Evolutionary conservation across 768 basidiomycete genomes (phyloP).

Genomic region (Podaxis sp.): DNA sequence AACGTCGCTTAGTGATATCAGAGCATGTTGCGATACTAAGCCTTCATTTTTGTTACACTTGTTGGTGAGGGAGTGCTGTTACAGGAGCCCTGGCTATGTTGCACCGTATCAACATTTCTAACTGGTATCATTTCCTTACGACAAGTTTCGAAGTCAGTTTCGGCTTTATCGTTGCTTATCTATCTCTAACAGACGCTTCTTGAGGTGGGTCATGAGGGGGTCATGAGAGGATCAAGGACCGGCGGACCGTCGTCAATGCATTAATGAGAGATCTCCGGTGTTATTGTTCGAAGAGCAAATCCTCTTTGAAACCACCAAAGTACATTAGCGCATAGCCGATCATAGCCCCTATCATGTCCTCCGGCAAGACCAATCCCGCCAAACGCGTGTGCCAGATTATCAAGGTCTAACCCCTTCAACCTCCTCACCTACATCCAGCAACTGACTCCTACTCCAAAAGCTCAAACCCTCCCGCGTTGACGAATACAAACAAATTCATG

Average conservation of each 20-base stretch:
- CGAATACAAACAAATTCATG: constrained; percentile 61
- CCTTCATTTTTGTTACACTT: not conserved
- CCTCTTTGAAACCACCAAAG: not conserved
- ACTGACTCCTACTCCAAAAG: constrained; percentile 28
- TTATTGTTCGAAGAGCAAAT: too few relatives aligned
- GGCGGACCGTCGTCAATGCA: not conserved
- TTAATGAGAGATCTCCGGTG: not conserved
- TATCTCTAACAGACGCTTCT: not conserved
- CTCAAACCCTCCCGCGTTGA: constrained; percentile 51
- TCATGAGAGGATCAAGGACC: not conserved
- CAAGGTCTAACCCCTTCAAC: constrained; percentile 41
- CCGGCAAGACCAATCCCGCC: constrained; percentile 13
- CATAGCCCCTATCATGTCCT: constrained; percentile 5
- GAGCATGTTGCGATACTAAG: not conserved
- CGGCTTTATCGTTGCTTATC: constrained; percentile 3
- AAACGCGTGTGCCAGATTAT: constrained; percentile 75
- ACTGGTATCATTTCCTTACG: not conserved
- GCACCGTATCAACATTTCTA: not conserved
- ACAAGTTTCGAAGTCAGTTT: constrained; percentile 17
- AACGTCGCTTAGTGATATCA: not conserved
- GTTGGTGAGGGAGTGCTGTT: not conserved
- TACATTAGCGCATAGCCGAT: not conserved
- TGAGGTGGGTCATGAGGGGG: not conserved
- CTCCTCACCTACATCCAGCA: not conserved
- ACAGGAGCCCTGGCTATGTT: not conserved